Evolutionary conservation across 352 stramenopile species (phyloP), one percentile per base, ranked within the genome.

Genomic region (Pythium apleroticum): DNA sequence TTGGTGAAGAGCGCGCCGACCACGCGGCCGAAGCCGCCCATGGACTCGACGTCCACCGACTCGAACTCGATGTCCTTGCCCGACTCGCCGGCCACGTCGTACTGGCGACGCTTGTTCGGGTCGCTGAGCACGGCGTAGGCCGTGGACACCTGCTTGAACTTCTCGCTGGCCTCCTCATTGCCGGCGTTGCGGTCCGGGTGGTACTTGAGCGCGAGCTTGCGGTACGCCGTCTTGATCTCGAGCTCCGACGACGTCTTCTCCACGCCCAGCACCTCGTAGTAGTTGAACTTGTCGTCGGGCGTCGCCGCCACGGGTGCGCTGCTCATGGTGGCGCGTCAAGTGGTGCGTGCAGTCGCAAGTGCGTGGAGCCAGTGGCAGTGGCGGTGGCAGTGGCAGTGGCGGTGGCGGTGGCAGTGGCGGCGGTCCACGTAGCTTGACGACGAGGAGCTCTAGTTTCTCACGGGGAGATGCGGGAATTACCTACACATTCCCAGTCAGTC

Each of bases 191-290:
- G 86, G 68, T 97, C 90, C 20, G 90, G 90, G 63, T 97, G 90
- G 66, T 91, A 93, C 73, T 96, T 95, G 68, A 96, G 84, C 61
- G 87, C 88, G 45, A 96, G 74, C 74, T 96, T 96, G 56, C 85
- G 82, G 80, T 96, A 97, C 27, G 88, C 82, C 20, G 73, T 80
- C 72, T 96, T 96, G 74, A 97, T 96, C 69, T 97, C 90, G 57
- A 95, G 79, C 71, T 96, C 87, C 35, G 86, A 95, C 35, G 90
- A 77, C 43, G 86, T 84, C 63, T 90, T 90, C 30, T 94, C 86
- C 30, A 97, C 85, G 56, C 96, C 96, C 43, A 99, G 72, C 52
- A 97, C 78, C 43, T 84, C 74, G 66, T 95, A 97, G 57, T 90
- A 87, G 74, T 97, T 91, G 30, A 84, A 74, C 56, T 20, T 74